These are phyloP conservation scores for Zygosaccharomyces siamensis DNA, from an alignment of 805 yeast genomes.

Conservation along the genomic window DNA sequence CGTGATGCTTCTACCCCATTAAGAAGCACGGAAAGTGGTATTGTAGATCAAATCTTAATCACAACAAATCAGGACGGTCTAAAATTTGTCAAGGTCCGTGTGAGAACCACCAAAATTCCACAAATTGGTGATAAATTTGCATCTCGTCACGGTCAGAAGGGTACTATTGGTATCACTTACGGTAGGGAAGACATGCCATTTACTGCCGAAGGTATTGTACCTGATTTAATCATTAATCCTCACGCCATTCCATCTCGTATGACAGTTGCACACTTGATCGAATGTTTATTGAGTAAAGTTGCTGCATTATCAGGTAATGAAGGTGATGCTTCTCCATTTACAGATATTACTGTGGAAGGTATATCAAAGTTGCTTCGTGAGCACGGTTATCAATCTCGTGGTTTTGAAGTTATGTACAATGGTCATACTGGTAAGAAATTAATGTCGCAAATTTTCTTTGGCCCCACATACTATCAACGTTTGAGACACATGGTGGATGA, in stretches of 20 bases:
- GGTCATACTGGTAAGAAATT: slow-evolving; percentile 98
- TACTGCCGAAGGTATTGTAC: slow-evolving; percentile 91
- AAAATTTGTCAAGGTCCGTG: slow-evolving; percentile 94
- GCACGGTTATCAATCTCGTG: slow-evolving; percentile 96
- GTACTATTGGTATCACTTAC: slow-evolving; percentile 98
- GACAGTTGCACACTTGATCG: slow-evolving; percentile 99
- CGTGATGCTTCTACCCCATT: slow-evolving; percentile 98
- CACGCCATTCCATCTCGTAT: slow-evolving; percentile 99
- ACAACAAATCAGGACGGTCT: slow-evolving; percentile 98
- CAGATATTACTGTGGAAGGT: slow-evolving; percentile 97
- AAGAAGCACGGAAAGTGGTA: slow-evolving; percentile 95
- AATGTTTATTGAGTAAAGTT: slow-evolving; percentile 92
- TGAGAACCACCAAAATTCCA: slow-evolving; percentile 97
- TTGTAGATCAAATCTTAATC: slow-evolving; percentile 93
- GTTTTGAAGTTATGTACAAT: slow-evolving; percentile 96
- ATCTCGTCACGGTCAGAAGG: slow-evolving; percentile 99
- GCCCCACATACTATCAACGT: slow-evolving; percentile 99
- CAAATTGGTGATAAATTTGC: slow-evolving; percentile 99
- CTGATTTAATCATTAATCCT: slow-evolving; percentile 95
- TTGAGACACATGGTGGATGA: slow-evolving; percentile 99
- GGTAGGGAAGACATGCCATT: slow-evolving; percentile 99
- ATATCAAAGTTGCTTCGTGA: slow-evolving; percentile 87
- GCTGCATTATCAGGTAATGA: slow-evolving; percentile 92
- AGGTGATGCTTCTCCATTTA: slow-evolving; percentile 99
- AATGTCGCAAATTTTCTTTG: slow-evolving; percentile 97